Evolutionary conservation across 2,329 filamentous ascomycete genomes (phyloP), one percentile per base, ranked within the genome.

Genomic region (Penicillium sumatraense): DNA sequence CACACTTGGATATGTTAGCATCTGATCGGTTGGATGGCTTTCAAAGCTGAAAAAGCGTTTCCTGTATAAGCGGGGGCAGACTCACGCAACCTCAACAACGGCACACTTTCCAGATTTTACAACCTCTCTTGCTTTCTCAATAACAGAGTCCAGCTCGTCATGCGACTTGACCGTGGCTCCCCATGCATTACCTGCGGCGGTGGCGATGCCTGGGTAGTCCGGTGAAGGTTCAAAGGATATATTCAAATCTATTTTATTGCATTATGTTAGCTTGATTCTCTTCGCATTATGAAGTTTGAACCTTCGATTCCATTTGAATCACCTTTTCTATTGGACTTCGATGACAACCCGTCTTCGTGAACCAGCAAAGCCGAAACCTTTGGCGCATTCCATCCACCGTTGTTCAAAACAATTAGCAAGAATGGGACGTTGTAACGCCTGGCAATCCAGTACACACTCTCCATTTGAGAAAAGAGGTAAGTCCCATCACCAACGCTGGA

Each of bases 371-470:
- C 74, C 1, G 80, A 84, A 45, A 78, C 76, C 13, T 81, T 74
- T 0, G 86, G 65, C 5, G 65, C 62, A 16, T 68, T 86, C 86
- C 86, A 89, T 21, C 86, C 86, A 66, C 86, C 82, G 60, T 89
- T 89, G 64, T 89, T 89, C 49, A 89, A 68, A 14, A 89, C 83
- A 44, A 89, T 82, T 0, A 84, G 86, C 27, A 89, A 70, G 20
- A 88, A 79, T 0, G 86, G 86, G 48, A 88, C 85, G 2, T 81
- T 77, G 67, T 89, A 88, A 29, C 84, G 78, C 64, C 85, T 79
- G 1, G 81, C 79, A 46, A 88, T 87, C 86, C 86, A 89, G 68
- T 88, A 89, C 0, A 88, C 86, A 7, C 78, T 82, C 1, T 83
- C 81, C 0, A 86, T 86, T 0, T 87, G 83, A 5, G 76, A 81